Conservation (phyloP, 495 filamentous ascomycete genomes). For the Margaritispora aquatica region DNA sequence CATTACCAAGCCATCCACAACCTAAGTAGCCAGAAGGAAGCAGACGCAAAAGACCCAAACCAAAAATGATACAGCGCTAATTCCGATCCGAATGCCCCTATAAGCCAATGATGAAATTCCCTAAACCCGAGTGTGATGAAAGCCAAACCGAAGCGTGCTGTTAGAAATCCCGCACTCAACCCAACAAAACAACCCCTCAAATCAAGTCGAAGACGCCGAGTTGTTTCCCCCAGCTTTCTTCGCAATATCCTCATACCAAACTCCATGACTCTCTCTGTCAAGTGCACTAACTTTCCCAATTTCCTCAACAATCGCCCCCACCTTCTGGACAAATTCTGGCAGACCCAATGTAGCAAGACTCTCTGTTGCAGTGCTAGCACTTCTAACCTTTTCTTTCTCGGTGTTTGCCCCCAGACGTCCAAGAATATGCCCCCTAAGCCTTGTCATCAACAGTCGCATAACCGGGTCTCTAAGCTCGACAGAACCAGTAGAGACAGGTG, state of each 20-base stretch:
- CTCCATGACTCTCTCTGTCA: conserved; percentile 71
- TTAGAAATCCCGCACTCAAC: not conserved
- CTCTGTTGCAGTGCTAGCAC: conserved; percentile 78
- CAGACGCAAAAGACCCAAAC: not conserved
- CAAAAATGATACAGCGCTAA: not conserved
- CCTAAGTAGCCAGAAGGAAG: not conserved
- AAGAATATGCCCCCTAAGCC: conserved; percentile 70
- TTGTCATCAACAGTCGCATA: conserved; percentile 67
- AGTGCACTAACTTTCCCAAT: conserved; percentile 67
- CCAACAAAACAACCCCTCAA: not conserved
- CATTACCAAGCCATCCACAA: not conserved
- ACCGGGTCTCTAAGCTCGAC: conserved; percentile 68
- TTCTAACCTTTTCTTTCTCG: conserved; percentile 71
- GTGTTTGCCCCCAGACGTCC: conserved; percentile 67
- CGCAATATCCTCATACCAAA: conserved; percentile 72
- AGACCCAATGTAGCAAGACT: conserved; percentile 73
- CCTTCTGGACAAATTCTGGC: conserved; percentile 79
- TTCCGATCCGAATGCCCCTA: not conserved
- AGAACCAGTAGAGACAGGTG: conserved; percentile 21
- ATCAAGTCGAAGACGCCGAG: not conserved
- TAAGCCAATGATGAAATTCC: not conserved
- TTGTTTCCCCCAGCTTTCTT: conserved; percentile 23
- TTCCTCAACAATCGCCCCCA: conserved; percentile 79
- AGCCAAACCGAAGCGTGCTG: not conserved
- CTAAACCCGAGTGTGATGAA: not conserved